Evolutionary conservation across 495 filamentous ascomycete genomes (phyloP).

Genomic region (Hypoxylon rickii): DNA sequence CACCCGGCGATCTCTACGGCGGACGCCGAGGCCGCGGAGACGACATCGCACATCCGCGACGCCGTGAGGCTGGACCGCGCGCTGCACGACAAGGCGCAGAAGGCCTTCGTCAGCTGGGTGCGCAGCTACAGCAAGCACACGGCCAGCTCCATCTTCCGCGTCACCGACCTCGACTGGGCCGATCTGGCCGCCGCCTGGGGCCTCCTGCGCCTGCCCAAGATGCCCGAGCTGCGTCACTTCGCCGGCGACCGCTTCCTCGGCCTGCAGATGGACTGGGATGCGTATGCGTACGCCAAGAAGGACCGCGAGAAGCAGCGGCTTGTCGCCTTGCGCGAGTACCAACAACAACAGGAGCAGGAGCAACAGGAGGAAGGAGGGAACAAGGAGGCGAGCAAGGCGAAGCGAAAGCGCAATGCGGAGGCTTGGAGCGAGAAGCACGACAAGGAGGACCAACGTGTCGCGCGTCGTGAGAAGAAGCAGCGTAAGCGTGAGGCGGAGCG

Average conservation of each 20-base stretch:
- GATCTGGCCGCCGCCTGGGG: slow-evolving; percentile 79
- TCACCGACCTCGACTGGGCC: slow-evolving; percentile 80
- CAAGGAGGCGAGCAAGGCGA: slow-evolving; percentile 61
- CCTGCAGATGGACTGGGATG: slow-evolving; percentile 59
- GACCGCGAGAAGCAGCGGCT: slow-evolving; percentile 71
- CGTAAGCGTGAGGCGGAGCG: slow-evolving; percentile 71
- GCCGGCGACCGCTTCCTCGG: slow-evolving; percentile 67
- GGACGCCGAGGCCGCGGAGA: slow-evolving; percentile 58
- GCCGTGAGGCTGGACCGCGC: slow-evolving; percentile 73
- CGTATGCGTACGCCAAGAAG: slow-evolving; percentile 76
- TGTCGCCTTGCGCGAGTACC: slow-evolving; percentile 39
- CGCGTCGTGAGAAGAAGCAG: slow-evolving; percentile 74
- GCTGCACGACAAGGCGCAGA: slow-evolving; percentile 83
- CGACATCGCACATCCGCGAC: slow-evolving; percentile 62
- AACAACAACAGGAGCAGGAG: too few relatives aligned
- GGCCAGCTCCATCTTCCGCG: slow-evolving; percentile 86
- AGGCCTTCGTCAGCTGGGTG: slow-evolving; percentile 91
- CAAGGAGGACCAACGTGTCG: slow-evolving; percentile 64
- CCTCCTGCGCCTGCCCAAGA: slow-evolving; percentile 83
- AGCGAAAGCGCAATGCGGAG: slow-evolving; percentile 59
- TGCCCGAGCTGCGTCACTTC: slow-evolving; percentile 84
- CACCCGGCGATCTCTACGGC: slow-evolving; percentile 54
- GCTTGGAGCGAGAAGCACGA: slow-evolving; percentile 89
- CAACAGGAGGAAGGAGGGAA: slow-evolving; percentile 57
- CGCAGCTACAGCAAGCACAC: slow-evolving; percentile 89